Evolutionary conservation across 495 filamentous ascomycete species (phyloP).

Genomic region (Penicillium manginii): DNA sequence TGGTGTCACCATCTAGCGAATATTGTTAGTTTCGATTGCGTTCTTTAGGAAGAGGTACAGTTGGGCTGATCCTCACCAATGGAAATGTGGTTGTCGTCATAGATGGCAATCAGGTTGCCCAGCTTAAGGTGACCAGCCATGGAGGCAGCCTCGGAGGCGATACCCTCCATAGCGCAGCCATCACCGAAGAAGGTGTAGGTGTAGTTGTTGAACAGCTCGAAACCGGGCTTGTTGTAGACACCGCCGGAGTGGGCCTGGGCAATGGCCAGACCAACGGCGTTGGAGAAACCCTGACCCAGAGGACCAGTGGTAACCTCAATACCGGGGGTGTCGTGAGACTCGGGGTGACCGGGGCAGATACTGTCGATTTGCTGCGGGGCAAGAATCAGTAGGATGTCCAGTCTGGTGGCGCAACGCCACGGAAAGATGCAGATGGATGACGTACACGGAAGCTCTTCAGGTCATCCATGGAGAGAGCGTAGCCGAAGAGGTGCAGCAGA

Average conservation of each 20-base stretch:
- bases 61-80: constrained; percentile 59
- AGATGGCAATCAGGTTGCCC: constrained; percentile 94
- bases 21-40: constrained; percentile 12
- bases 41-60: background rate
- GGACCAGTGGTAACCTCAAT: constrained; percentile 98
- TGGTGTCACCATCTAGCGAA: constrained; percentile 82
- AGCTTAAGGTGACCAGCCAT: constrained; percentile 95
- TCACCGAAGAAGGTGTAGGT: constrained; percentile 97
- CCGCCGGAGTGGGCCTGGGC: constrained; percentile 89
- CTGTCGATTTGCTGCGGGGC: constrained; percentile 72
- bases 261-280: constrained; percentile 95
- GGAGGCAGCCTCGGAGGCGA: constrained; percentile 90
- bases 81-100: constrained; percentile 98
- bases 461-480: constrained; percentile 82
- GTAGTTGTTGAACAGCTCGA: constrained; percentile 90
- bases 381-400: constrained; percentile 3
- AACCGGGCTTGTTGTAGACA: constrained; percentile 96
- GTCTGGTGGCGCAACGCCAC: background rate
- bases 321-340: constrained; percentile 94
- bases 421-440: constrained; percentile 19
- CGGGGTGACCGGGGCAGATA: constrained; percentile 96
- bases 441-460: constrained; percentile 93
- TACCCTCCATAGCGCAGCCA: constrained; percentile 98
- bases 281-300: constrained; percentile 92
- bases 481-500: constrained; percentile 95